Evolutionary conservation across 2,329 filamentous ascomycete species (phyloP), one percentile per base, ranked within the genome.

Genomic region (Ilyonectria mors-panacis): DNA sequence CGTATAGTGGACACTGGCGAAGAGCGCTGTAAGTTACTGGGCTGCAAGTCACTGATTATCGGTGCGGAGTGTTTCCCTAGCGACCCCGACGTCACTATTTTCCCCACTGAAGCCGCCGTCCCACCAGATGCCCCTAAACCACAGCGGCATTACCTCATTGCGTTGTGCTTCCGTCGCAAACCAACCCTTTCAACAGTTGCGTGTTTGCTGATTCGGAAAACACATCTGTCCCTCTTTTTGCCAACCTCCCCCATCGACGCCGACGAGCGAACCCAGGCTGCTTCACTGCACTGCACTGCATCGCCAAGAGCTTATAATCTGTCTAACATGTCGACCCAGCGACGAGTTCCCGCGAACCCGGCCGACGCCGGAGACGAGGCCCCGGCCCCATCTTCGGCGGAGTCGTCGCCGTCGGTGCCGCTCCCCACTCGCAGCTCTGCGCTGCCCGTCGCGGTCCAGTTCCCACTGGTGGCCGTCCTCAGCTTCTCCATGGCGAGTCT

Each of bases 401-500:
- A 53, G n/a, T 51, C 33, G 33, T 48, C 26, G 51, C 35, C 51
- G 61, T 48, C 58, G 45, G 28, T 21, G 57, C 51, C 23, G 44
- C 19, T 30, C 28, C 57, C 60, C 35, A 28, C 56, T 61, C 42
- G 62, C 23, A 50, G 59, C 53, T 62, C 82, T 19, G 81, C 78
- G 71, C 74, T 89, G 26, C 86, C 87, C 4, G 67, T 66, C 10
- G 67, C 76, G 13, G 70, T 85, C n/a, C 84, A 85, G 65, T 89
- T 90, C 71, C 87, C 86, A 9, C 80, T 89, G 5, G 81, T 86
- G 21, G 83, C 85, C 10, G 75, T 85, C 21, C 77, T 89, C 71
- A 90, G 86, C 80, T 84, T 95, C 65, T 82, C 85, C 35, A 81
- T 94, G 64, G 92, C 90, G 70, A 86, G 88, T 17, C 75, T 90